Evolutionary conservation across 768 basidiomycete species (phyloP), one percentile per base, ranked within the genome.

Genomic region (Cantharellus anzutake): DNA sequence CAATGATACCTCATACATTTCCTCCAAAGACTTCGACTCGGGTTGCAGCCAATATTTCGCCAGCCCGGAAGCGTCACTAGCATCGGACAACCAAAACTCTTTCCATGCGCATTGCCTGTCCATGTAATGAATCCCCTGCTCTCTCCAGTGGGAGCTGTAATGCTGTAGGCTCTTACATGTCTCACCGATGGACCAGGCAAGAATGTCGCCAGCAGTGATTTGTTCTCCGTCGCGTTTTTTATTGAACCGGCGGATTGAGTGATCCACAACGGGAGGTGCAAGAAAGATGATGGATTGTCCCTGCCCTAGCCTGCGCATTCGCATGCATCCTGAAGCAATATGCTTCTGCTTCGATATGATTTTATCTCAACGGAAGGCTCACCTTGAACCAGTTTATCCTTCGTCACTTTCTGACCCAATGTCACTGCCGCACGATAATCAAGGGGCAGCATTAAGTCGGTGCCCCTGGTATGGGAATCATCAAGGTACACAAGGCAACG

Each of bases 301-400:
- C 4, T 67, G 65, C 11, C 78, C 78, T 0, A 78, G 70, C 63
- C 72, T 70, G 2, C 78, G 71, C 77, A 78, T 76, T 11, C 77
- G 70, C 77, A 78, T 78, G 59, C 77, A 78, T 2, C 76, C 77
- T 78, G 41, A 29, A 55, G 11, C 1, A 58, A 57, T 2, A 5
- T 20, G 51, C 2, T 57, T 40, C 38, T 41, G 61, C 37, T 35
- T 41, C 35, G 5, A 59, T 5, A 11, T 57, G 16, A 5, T 20
- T 20, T 57, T 5, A 55, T 42, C 41, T 29, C 34, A 16, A 4
- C 20, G 1, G 20, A 29, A 29, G 7, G 58, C 71, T 51, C 42
- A 73, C 78, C 79, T 71, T 80, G 79, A 2, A 73, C 67, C 3
- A 80, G 64, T 52, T 73, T 69, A 67, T 80, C 79, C 59, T 80